phyloP scores from a whole-genome alignment of 352 stramenopile genomes.

The Phytophthora litchii region DNA sequence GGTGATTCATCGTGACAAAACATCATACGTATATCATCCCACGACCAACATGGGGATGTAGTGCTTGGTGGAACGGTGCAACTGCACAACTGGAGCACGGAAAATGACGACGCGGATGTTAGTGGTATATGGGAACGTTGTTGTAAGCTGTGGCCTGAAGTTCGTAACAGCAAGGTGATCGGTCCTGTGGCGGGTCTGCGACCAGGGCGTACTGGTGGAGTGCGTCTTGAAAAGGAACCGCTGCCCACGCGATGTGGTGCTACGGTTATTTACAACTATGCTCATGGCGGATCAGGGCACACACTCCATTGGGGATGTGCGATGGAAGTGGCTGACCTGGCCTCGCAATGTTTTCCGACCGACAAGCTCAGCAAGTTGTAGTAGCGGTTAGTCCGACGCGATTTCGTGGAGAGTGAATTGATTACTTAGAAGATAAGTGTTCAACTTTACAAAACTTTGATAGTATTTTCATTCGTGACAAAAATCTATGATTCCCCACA shows the following conservation, averaged over 20 bases:
- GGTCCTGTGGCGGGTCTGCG: constrained; percentile 51
- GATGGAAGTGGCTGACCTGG: constrained; percentile 50
- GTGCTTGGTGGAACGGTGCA: constrained; percentile 69
- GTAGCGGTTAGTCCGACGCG: too few relatives aligned
- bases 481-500: too few relatives aligned
- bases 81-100: constrained; percentile 56
- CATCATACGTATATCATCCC: constrained; percentile 75
- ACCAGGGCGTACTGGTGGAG: constrained; percentile 43
- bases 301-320: constrained; percentile 76
- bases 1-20: constrained; percentile 32
- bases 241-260: constrained; percentile 38
- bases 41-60: constrained; percentile 56
- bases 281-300: constrained; percentile 63
- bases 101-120: constrained; percentile 48
- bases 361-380: constrained; percentile 8
- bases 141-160: constrained; percentile 43
- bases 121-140: constrained; percentile 59
- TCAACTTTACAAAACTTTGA: too few relatives aligned
- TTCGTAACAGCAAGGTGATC: constrained; percentile 56
- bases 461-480: too few relatives aligned
- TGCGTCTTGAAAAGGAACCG: constrained; percentile 53
- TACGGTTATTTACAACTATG: constrained; percentile 76
- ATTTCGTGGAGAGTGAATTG: too few relatives aligned
- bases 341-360: constrained; percentile 25
- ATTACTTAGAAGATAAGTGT: too few relatives aligned